A percentile compares a stretch with the other conserved stretches of the same genome.
Conservation (phyloP, 495 filamentous ascomycete genomes). For the Penicillium cosmopolitanum region DNA sequence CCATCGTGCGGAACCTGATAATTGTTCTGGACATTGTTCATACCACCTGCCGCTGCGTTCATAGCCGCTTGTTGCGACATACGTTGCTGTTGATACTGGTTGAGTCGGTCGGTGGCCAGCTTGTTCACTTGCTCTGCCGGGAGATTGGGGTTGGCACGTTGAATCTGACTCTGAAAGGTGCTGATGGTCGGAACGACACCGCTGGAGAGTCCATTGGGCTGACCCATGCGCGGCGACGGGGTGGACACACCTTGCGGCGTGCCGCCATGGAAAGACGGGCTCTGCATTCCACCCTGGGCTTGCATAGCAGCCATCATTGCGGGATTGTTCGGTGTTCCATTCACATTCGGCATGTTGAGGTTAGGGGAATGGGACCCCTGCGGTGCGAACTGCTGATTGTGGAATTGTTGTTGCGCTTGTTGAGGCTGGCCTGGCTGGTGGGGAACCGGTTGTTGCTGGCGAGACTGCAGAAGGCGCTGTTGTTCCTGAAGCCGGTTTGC, state of each 20-base stretch:
- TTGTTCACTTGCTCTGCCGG: constrained; percentile 62
- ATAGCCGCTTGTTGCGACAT: constrained; percentile 62
- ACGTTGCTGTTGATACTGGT: constrained; percentile 55
- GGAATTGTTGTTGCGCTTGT: constrained; percentile 46
- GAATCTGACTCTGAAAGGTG: constrained; percentile 53
- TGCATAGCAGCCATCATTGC: constrained; percentile 58
- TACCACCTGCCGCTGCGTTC: constrained; percentile 65
- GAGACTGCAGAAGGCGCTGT: constrained; percentile 67
- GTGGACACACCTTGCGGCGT: constrained; percentile 51
- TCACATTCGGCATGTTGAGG: constrained; percentile 48
- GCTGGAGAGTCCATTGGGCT: constrained; percentile 55
- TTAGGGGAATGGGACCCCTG: constrained; percentile 51
- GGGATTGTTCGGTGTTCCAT: constrained; percentile 56
- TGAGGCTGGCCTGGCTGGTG: constrained; percentile 41
- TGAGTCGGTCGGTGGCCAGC: constrained; percentile 62
- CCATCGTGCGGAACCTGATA: constrained; percentile 47
- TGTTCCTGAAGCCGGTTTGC: constrained; percentile 67
- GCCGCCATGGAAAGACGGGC: constrained; percentile 50
- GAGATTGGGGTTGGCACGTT: constrained; percentile 57
- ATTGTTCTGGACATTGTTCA: constrained; percentile 42
- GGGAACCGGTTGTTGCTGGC: constrained; percentile 55
- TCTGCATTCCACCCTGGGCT: constrained; percentile 51
- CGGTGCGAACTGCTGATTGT: constrained; percentile 44
- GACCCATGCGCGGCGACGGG: constrained; percentile 55
- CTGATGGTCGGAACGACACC: constrained; percentile 59